Base-by-base conservation (phyloP, 768 basidiomycete genomes). In the Pleurotus sapidus region DNA sequence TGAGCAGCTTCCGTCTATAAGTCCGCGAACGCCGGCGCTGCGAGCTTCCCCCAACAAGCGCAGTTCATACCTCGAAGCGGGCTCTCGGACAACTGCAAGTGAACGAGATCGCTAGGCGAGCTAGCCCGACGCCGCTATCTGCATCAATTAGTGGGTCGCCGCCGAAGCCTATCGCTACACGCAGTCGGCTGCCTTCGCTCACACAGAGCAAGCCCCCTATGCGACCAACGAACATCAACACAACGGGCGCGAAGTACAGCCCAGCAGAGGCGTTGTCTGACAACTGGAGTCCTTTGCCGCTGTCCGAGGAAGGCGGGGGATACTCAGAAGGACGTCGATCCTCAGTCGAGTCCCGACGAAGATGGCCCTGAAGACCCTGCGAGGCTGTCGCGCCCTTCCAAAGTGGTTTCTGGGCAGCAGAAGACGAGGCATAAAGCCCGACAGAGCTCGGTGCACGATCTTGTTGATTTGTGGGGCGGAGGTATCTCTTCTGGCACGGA, bases 371-470 rank as follows among this genome's bases (percentile, higher is more conserved):
- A 82, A 64, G 77, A 81, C 55, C 72, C 70, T 12, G 65, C 60
- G 49, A 68, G 72, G 34, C 61, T 67, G 51, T 62, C 57, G 17
- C 63, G 67, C 23, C 63, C 68, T 57, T 68, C 64, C 46, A 61
- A 57, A 50, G 57, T 40, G 4, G 63, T 30, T 61, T 66, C 65
- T 65, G 58, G 61, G 63, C 30, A 59, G 57, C 15, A 63, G 69
- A 49, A 51, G 43, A 40, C 54, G 39, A 59, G 40, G 17, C 46
- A 49, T n/a, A 84, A 83, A 62, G 76, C 81, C 40, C 74, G 91
- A 60, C 89, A 93, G 74, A 87, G 84, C 64, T 93, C 92, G 11
- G 90, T 93, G 20, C 90, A 94, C 64, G 88, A 93, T 64, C 67
- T 93, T 56, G 88, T 93, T 25, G 88, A 89, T 67, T 68, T 93